Evolutionary conservation across 345 rosid species (phyloP), one percentile per base, ranked within the genome.

Genomic region (Salix viminalis): DNA sequence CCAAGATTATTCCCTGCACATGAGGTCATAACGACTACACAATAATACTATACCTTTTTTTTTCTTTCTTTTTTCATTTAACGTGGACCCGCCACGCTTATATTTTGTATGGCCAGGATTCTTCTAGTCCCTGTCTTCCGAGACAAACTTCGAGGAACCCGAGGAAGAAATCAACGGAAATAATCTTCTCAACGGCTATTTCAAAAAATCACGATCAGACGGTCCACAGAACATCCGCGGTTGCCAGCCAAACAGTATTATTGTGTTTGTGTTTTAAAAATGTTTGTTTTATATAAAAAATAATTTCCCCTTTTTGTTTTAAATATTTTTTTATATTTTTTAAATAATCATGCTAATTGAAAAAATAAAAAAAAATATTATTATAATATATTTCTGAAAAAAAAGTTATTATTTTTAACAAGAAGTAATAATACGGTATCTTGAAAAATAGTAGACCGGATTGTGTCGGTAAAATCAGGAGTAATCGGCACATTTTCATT

Each of bases 221-320:
- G 91, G 91, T 69, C 81, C 1, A 18, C 0, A 68, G 79, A 41
- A 30, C 64, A 65, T 75, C 32, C 94, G 89, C 98, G 97, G 98
- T 82, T 73, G 90, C 95, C 97, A 34, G 92, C 80, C 97, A 93
- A 82, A 61, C 80, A 69, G 84, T 34, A 34, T 34, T 5, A 5
- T 34, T 34, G 37, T 34, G 37, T 34, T 5, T 34, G 7, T 34
- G 37, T 5, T 34, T 34, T 34, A 0, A 34, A 34, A 34, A 34
- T 34, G 6, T 34, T 34, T 34, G 6, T 34, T 34, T 34, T 34
- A 34, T 34, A 34, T 34, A 34, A 34, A 34, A 34, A 34, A 34
- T 5, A 34, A 34, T 1, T 34, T 4, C 34, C 5, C 37, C 6
- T 1, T 34, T 34, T 5, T 34, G 1, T 34, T 34, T 34, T 34